Evolutionary conservation across 345 rosid species (phyloP).

Genomic region (Rhodamnia argentea): DNA sequence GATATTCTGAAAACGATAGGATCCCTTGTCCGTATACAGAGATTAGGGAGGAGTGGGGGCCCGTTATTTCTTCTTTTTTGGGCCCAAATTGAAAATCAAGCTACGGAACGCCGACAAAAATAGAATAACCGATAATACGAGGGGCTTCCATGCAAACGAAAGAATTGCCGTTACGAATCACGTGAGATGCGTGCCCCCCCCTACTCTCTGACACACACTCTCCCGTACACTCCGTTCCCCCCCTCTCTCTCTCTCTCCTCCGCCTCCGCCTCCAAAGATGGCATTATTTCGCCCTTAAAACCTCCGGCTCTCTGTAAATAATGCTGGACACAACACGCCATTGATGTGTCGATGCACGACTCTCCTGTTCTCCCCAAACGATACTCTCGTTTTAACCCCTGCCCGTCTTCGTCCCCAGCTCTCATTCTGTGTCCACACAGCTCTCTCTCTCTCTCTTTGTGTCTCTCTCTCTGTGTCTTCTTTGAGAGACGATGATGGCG

Average conservation of each 20-base stretch:
- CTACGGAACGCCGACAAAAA: neutral
- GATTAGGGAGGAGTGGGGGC: neutral
- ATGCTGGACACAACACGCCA: neutral
- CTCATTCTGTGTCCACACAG: neutral
- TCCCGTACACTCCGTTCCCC: neutral
- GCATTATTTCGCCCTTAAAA: conserved; percentile 1
- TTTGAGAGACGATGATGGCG: neutral
- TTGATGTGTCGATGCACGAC: neutral
- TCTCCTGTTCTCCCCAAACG: neutral
- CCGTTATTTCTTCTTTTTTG: neutral
- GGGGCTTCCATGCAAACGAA: neutral
- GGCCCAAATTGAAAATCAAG: neutral
- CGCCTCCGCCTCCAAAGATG: neutral
- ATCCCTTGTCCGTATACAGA: neutral
- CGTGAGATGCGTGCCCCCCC: conserved; percentile 37
- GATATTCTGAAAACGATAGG: neutral
- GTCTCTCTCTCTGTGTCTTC: neutral
- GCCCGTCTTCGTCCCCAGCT: neutral
- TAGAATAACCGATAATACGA: neutral
- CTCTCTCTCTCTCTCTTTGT: neutral
- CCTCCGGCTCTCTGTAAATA: neutral
- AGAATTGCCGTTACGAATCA: conserved; percentile 8
- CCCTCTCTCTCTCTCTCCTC: neutral
- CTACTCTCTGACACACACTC: neutral
- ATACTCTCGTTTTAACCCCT: neutral